Percentiles rank a stretch among this genome's conserved stretches.
Evolutionary conservation across 345 rosid genomes (phyloP).

Genomic region (Cardiospermum halicacabum): DNA sequence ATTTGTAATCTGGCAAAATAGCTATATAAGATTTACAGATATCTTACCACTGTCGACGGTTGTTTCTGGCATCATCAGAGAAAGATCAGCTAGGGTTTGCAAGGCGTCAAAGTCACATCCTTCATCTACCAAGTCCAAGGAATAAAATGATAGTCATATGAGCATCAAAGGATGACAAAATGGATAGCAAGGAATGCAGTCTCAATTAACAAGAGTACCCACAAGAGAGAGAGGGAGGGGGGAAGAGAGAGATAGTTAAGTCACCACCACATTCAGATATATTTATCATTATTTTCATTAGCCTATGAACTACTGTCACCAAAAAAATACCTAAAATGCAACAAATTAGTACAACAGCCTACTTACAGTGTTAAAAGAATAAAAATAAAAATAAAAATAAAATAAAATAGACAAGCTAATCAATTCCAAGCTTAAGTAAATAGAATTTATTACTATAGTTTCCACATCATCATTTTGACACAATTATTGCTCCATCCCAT

Average conservation of each 20-base stretch:
- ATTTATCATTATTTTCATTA: background rate
- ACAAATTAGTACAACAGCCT: background rate
- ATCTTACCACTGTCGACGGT: slow-evolving; percentile 58
- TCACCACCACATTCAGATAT: background rate
- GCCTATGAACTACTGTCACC: background rate
- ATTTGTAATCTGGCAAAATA: background rate
- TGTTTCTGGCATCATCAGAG: slow-evolving; percentile 70
- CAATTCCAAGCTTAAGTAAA: background rate
- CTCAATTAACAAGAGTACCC: slow-evolving; percentile 4
- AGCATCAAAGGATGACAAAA: slow-evolving; percentile 1
- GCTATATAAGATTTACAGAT: slow-evolving; percentile 17
- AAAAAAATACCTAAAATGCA: background rate
- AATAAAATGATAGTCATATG: slow-evolving; percentile 8
- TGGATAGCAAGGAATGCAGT: slow-evolving; percentile 9
- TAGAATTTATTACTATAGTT: background rate
- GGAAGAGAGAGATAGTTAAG: background rate
- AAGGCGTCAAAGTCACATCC: slow-evolving; percentile 67
- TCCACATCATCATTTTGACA: background rate
- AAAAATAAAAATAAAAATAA: slow-evolving; percentile 2
- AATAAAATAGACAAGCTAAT: background rate
- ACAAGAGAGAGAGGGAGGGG: background rate
- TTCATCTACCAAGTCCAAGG: slow-evolving; percentile 38
- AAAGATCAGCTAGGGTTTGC: slow-evolving; percentile 69
- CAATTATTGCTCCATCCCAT: background rate
- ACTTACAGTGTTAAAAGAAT: background rate